These are phyloP conservation scores for Podospora appendiculata DNA, from an alignment of 495 filamentous ascomycete genomes.

Conservation along the genomic window DNA sequence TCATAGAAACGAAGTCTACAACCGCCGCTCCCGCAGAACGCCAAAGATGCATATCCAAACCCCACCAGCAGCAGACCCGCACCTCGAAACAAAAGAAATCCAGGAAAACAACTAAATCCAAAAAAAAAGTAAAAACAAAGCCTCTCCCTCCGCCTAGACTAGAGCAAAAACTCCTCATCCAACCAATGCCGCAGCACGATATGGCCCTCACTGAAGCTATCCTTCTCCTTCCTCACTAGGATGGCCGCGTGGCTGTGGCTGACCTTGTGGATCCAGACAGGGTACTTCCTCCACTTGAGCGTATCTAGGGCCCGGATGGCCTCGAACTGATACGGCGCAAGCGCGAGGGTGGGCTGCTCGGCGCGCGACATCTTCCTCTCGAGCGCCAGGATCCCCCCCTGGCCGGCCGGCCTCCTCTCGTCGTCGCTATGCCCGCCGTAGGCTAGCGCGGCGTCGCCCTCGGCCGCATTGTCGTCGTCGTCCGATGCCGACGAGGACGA, in stretches of 20 bases:
- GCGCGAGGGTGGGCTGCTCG: constrained; percentile 57
- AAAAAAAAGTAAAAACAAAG: background rate
- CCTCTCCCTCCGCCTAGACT: background rate
- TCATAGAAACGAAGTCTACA: no score
- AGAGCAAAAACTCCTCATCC: constrained; percentile 54
- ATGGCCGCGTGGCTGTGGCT: constrained; percentile 85
- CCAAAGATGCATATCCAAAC: background rate
- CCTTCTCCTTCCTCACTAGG: constrained; percentile 60
- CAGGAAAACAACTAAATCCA: background rate
- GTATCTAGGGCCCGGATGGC: constrained; percentile 73
- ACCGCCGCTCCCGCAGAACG: background rate
- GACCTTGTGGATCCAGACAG: constrained; percentile 76
- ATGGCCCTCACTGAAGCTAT: constrained; percentile 64
- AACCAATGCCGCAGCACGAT: constrained; percentile 79
- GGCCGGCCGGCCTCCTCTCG: constrained; percentile 13
- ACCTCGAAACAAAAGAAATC: background rate
- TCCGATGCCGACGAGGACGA: background rate
- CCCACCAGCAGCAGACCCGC: background rate
- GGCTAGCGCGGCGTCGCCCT: background rate
- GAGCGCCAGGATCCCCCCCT: constrained; percentile 20
- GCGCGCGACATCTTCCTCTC: constrained; percentile 30
- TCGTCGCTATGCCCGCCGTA: background rate
- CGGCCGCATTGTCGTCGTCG: background rate
- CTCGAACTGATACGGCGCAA: constrained; percentile 70
- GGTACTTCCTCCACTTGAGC: constrained; percentile 73